Evolutionary conservation across 202 grass and related monocot species (phyloP), one percentile per base, ranked within the genome.

Genomic region (Dendrocalamus latiflorus): DNA sequence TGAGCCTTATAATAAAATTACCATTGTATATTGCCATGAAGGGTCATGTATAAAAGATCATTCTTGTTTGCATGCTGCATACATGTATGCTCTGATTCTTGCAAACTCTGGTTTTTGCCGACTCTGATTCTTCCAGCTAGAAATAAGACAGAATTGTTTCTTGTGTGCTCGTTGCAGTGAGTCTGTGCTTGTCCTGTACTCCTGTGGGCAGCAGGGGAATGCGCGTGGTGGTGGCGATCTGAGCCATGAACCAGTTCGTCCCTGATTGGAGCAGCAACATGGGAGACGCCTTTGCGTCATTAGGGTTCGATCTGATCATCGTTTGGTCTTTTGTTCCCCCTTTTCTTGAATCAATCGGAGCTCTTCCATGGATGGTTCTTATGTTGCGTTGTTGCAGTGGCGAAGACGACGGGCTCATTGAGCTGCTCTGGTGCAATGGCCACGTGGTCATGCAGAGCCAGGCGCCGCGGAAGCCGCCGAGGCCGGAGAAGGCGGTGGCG

Each of bases 381-480:
- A 3, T 13, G 9, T 13, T 16, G 22, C 44, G 30, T 17, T 18
- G 0, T 62, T 75, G 21, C 24, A 51, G 34, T 60, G 25, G 38
- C 21, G 65, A 70, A 17, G 88, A 86, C 69, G 57, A 76, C 48
- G 88, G 90, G 7, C 75, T 94, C 58, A 47, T 88, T 18, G 94
- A 97, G 77, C 88, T 94, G 8, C 49, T 97, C 3, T 88, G 92
- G 95, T 84, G 78, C 75, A 77, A 91, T 69, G 90, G 92, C 45
- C 88, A 93, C 66, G 86, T 92, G 3, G 80, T 97, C 34, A 89
- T 94, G 92, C 90, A 91, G 45, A 91, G 68, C 78, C 94, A 94
- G 70, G 78, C 65, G 63, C 77, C 73, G 26, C 73, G 70, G 63
- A 88, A 82, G 86, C 65, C 51, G 47, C 8, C 75, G 6, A 78